These are phyloP conservation scores for Eucalyptus grandis DNA, from an alignment of 345 rosid species.

Conservation along the genomic window DNA sequence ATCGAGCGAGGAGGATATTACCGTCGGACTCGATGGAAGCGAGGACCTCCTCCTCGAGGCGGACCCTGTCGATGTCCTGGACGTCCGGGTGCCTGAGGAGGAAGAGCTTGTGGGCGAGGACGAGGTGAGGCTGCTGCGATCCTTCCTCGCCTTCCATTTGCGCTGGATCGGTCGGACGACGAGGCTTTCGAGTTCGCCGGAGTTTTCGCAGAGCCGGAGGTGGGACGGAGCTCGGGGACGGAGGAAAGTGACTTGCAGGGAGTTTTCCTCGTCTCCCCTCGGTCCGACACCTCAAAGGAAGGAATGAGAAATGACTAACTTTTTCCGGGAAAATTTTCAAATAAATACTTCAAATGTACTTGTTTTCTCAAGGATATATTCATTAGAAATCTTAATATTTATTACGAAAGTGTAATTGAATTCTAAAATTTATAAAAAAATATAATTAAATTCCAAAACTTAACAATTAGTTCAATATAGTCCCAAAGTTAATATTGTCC, in stretches of 20 bases:
- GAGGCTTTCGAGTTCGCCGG: not conserved
- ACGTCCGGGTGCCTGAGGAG: constrained; percentile 56
- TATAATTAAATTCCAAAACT: too few species aligned
- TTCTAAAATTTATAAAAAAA: too few species aligned
- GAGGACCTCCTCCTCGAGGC: constrained; percentile 76
- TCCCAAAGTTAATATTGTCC: too few species aligned
- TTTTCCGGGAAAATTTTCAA: not conserved
- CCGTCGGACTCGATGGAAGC: constrained; percentile 62
- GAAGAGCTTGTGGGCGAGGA: constrained; percentile 76
- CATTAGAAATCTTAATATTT: too few species aligned
- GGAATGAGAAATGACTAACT: not conserved
- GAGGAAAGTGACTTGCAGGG: not conserved
- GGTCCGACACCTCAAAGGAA: not conserved
- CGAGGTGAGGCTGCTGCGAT: constrained; percentile 75
- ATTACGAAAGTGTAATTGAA: accelerated
- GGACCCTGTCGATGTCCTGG: constrained; percentile 15
- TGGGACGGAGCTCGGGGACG: not conserved
- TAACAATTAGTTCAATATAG: accelerated
- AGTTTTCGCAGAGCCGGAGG: not conserved
- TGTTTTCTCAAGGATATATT: too few species aligned
- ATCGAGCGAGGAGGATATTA: not conserved
- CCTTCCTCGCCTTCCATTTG: constrained; percentile 78
- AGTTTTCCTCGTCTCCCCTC: not conserved
- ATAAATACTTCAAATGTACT: too few species aligned
- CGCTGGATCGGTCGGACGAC: not conserved